Percentiles rank a stretch among this genome's conserved stretches.
Evolutionary conservation across 164 flowering plant species (phyloP).

Genomic region (grape (Vitis vinifera)): DNA sequence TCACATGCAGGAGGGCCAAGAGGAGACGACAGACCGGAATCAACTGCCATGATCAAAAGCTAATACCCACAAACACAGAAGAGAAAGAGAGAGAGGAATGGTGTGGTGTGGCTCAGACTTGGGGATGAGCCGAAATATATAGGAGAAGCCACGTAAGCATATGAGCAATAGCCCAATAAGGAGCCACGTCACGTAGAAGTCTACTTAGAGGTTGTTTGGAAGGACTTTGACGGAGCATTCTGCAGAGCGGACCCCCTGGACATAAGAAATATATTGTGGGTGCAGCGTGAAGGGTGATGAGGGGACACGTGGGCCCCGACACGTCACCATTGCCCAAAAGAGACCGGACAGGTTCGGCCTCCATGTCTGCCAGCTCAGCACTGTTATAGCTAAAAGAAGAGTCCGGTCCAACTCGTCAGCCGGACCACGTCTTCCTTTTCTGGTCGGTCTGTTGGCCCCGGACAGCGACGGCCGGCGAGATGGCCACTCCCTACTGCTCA

Average conservation of each 20-base stretch:
- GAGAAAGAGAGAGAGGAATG: not conserved
- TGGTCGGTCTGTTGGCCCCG: conserved; percentile 16
- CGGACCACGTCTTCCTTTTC: conserved; percentile 26
- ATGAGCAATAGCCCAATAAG: not conserved
- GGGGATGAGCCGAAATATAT: not conserved
- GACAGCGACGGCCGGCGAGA: conserved; percentile 29
- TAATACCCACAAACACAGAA: too few relatives aligned
- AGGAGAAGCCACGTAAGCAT: not conserved
- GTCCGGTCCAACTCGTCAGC: conserved; percentile 14
- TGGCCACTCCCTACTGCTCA: too few relatives aligned
- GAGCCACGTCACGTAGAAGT: not conserved
- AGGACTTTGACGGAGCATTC: not conserved
- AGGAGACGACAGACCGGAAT: conserved; percentile 21
- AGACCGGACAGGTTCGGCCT: conserved; percentile 17
- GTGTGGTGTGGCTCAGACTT: not conserved
- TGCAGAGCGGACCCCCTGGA: not conserved
- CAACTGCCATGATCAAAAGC: conserved; percentile 31
- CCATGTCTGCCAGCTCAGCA: conserved; percentile 23
- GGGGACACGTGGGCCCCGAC: conserved; percentile 25
- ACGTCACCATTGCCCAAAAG: not conserved
- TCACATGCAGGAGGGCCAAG: conserved; percentile 39
- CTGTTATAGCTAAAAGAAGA: not conserved
- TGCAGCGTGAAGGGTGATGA: not conserved
- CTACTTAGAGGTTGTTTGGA: not conserved
- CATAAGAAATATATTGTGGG: not conserved